Evolutionary conservation across 306 rosid genomes (phyloP).

Genomic region (Clitoria ternatea): DNA sequence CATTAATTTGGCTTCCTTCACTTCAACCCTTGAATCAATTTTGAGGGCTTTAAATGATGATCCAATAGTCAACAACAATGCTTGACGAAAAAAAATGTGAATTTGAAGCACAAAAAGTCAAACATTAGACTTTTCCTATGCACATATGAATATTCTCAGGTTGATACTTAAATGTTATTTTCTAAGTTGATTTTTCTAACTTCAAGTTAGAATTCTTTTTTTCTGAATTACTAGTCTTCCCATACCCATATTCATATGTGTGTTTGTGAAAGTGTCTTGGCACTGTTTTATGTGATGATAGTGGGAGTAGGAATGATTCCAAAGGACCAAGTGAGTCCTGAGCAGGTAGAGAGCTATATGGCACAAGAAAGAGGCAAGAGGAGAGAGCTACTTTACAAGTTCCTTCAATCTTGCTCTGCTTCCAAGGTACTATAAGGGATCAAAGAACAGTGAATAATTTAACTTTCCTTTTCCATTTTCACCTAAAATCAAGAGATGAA

Average conservation of each 20-base stretch:
- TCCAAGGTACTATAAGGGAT: slow-evolving; percentile 50
- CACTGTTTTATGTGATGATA: slow-evolving; percentile 24
- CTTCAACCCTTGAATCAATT: not conserved
- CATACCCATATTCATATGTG: not conserved
- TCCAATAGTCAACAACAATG: slow-evolving; percentile 13
- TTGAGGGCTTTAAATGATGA: slow-evolving; percentile 10
- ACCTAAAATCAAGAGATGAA: not conserved
- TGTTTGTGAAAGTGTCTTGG: not conserved
- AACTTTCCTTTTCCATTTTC: not conserved
- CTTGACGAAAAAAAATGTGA: not conserved
- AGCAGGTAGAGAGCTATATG: slow-evolving; percentile 56
- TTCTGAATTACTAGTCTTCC: too few relatives aligned
- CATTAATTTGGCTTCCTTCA: not conserved
- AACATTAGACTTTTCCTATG: not conserved
- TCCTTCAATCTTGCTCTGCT: slow-evolving; percentile 51
- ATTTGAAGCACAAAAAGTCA: slow-evolving; percentile 5
- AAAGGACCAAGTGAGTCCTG: slow-evolving; percentile 60
- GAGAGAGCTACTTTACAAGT: slow-evolving; percentile 60
- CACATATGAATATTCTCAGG: not conserved
- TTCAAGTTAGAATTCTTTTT: too few relatives aligned
- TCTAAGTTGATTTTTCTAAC: not conserved
- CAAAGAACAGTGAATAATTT: too few relatives aligned
- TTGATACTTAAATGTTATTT: slow-evolving; percentile 13
- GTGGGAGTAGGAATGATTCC: slow-evolving; percentile 93
- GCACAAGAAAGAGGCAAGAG: slow-evolving; percentile 73